phyloP scores from a whole-genome alignment of 225 moss, liverwort and hornwort species.

The Marchantia paleacea region DNA sequence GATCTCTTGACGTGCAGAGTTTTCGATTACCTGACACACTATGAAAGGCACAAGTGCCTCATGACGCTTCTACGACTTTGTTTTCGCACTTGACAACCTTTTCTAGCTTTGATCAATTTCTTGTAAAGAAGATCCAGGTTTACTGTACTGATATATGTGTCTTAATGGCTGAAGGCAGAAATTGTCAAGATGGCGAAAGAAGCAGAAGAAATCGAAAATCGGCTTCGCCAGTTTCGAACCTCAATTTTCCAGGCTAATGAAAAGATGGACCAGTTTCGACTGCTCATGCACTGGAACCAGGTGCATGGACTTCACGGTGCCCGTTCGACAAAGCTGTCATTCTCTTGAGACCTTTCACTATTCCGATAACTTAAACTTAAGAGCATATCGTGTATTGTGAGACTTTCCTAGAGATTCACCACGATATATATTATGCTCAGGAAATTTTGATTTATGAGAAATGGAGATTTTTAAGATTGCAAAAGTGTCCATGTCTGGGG shows the following conservation, averaged over 20 bases:
- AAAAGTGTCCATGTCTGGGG: not conserved
- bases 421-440: no score
- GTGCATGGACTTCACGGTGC: constrained; percentile 29
- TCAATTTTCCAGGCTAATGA: constrained; percentile 64
- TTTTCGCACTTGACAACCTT: no score
- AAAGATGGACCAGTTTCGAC: constrained; percentile 69
- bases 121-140: not conserved
- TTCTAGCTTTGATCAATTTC: not conserved
- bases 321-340: no score
- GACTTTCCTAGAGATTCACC: no score
- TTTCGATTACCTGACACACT: no score
- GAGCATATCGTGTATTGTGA: no score
- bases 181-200: constrained; percentile 68
- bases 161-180: constrained; percentile 48
- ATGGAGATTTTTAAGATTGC: not conserved
- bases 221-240: constrained; percentile 43
- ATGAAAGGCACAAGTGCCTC: no score
- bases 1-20: no score
- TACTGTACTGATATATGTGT: not conserved
- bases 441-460: no score
- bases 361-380: no score
- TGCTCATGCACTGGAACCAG: constrained; percentile 86
- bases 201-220: constrained; percentile 64
- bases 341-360: no score
- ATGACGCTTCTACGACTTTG: no score